Base-by-base conservation (phyloP, 139 green algal species). In the Diplosphaera chodatii region DNA sequence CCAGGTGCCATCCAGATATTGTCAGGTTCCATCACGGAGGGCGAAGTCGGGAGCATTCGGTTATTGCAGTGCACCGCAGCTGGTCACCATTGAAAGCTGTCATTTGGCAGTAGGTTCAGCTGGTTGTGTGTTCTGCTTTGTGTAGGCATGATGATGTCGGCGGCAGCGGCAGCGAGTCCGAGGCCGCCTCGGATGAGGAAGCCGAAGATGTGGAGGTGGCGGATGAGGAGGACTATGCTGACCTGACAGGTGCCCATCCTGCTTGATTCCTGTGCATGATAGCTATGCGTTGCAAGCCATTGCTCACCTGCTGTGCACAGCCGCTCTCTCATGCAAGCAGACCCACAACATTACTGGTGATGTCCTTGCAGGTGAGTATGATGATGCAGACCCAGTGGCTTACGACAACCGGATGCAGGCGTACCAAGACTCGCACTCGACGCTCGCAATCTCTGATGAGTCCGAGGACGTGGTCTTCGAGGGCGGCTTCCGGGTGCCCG, bases 381-480 rank as follows among this genome's bases (percentile, higher is more conserved):
- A 90, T 34, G 88, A 90, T 48, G 78, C 72, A 10, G 83, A 92
- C 21, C 78, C 79, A 1, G 82, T 66, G 15, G 32, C 75, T 29
- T 89, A 81, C 73, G 40, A 78, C 40, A 33, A 75, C 64, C 71
- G 85, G 31, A 32, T 70, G 20, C 34, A 77, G 33, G 63, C 62
- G 30, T 76, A 72, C 59, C 8, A 30, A 6, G 66, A 73, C 4
- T 40, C 67, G 34, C n/a, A 37, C n/a, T 41, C 16, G 41, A 62
- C 41, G 32, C 63, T 28, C 34, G 73, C 67, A 66, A 59, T 56
- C 27, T 28, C 37, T 5, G 55, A 16, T 4, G 55, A 62, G 1
- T 31, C 65, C 28, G 74, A 76, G 28, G 82, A 87, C 64, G 84
- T 89, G 4, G 74, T 79, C 32, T 94, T 91, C 78, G 82, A 91